phyloP scores from a whole-genome alignment of 441 rosid species.

The Corymbia citriodora region DNA sequence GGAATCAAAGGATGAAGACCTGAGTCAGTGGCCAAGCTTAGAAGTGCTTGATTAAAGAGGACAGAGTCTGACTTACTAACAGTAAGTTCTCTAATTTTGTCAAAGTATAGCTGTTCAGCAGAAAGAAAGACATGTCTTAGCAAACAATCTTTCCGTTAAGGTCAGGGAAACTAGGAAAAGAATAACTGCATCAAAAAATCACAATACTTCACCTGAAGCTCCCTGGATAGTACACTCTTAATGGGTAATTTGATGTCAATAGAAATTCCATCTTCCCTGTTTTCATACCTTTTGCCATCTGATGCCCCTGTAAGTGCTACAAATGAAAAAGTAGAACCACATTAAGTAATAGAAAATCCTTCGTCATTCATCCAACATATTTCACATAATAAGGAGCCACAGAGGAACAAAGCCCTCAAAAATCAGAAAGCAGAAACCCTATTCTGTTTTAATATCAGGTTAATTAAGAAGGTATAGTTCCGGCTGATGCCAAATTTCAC shows the following conservation, averaged over 20 bases:
- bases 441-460: neutral
- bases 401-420: neutral
- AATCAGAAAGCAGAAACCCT: neutral
- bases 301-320: neutral
- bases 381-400: neutral
- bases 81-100: neutral
- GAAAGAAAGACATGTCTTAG: neutral
- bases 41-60: neutral
- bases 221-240: neutral
- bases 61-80: neutral
- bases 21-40: constrained; percentile 1
- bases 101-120: neutral
- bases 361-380: neutral
- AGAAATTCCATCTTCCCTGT: neutral
- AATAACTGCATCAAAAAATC: neutral
- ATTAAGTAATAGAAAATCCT: neutral
- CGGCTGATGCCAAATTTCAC: neutral
- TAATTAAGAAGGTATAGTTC: neutral
- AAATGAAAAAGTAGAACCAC: neutral
- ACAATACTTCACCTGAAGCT: neutral
- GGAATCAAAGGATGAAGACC: constrained; percentile 1
- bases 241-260: neutral
- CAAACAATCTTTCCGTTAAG: neutral
- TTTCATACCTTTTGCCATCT: neutral
- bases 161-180: neutral